Percentiles rank a stretch among this genome's conserved stretches.
Evolutionary conservation across 2,329 filamentous ascomycete species (phyloP).

Genomic region (Aspergillus sp.): DNA sequence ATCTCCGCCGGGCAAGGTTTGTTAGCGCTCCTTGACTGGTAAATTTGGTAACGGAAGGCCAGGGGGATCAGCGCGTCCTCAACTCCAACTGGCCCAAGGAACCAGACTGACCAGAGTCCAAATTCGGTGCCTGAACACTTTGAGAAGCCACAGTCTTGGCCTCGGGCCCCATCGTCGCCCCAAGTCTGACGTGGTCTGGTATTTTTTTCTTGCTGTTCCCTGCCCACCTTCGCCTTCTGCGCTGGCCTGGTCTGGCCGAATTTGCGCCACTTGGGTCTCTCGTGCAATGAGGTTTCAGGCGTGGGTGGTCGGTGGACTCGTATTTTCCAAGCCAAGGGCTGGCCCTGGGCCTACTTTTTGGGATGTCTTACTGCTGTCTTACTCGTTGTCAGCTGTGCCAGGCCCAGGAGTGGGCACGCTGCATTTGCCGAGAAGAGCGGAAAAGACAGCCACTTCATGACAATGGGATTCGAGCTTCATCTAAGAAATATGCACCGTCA

Average conservation of each 20-base stretch:
- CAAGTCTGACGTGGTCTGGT: conserved; percentile 10
- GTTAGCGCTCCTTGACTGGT: conserved; percentile 3
- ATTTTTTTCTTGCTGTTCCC: background rate
- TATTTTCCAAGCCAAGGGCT: background rate
- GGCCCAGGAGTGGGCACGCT: background rate
- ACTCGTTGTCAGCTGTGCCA: background rate
- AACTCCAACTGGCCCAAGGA: background rate
- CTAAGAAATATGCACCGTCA: background rate
- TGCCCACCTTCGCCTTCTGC: background rate
- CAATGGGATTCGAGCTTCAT: too few relatives aligned
- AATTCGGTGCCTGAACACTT: conserved; percentile 9
- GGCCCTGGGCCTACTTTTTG: background rate
- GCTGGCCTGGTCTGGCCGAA: conserved; percentile 2
- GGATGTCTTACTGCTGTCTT: background rate
- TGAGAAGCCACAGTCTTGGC: background rate
- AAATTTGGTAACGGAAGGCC: conserved; percentile 4
- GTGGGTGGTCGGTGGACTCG: background rate
- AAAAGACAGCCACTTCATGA: too few relatives aligned
- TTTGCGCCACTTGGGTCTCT: background rate
- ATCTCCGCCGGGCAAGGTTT: conserved; percentile 4
- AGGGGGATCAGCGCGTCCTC: conserved; percentile 9
- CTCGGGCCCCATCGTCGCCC: background rate
- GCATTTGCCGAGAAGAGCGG: too few relatives aligned
- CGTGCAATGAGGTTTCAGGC: conserved; percentile 6
- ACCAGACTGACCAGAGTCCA: background rate